Percentiles rank a stretch among this genome's conserved stretches.
Conservation (phyloP, 352 stramenopile genomes). For the Pythium graminicola region DNA sequence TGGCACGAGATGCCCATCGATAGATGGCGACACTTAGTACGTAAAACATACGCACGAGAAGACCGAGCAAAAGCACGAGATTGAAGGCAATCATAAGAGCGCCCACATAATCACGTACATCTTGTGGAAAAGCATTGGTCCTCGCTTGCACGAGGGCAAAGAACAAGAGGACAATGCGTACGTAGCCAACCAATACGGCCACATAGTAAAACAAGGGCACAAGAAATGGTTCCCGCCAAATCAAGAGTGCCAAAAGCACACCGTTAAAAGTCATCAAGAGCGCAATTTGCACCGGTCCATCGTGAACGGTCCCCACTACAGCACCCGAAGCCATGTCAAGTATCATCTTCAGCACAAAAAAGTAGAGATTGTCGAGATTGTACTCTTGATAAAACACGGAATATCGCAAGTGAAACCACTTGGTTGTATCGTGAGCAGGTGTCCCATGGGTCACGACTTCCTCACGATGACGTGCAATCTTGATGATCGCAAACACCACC, state of each 20-base stretch:
- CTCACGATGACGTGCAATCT: slow-evolving; percentile 31
- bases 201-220: slow-evolving; percentile 37
- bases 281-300: slow-evolving; percentile 35
- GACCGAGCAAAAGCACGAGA: slow-evolving; percentile 32
- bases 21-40: slow-evolving; percentile 18
- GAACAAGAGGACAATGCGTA: slow-evolving; percentile 40
- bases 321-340: slow-evolving; percentile 38
- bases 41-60: slow-evolving; percentile 39
- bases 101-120: slow-evolving; percentile 32
- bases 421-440: slow-evolving; percentile 28
- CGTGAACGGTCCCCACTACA: slow-evolving; percentile 29
- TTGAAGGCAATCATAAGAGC: slow-evolving; percentile 43
- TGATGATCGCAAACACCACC: slow-evolving; percentile 33
- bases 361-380: slow-evolving; percentile 39
- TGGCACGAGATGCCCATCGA: slow-evolving; percentile 17
- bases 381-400: slow-evolving; percentile 49
- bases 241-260: slow-evolving; percentile 29
- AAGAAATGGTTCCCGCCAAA: slow-evolving; percentile 36
- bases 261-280: slow-evolving; percentile 37
- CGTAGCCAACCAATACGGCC: slow-evolving; percentile 29
- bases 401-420: slow-evolving; percentile 38
- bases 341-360: slow-evolving; percentile 41
- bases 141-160: slow-evolving; percentile 35
- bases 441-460: slow-evolving; percentile 37
- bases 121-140: slow-evolving; percentile 31